These are phyloP conservation scores for Huiozyma naganishii DNA, from an alignment of 805 yeast genomes.

Conservation along the genomic window DNA sequence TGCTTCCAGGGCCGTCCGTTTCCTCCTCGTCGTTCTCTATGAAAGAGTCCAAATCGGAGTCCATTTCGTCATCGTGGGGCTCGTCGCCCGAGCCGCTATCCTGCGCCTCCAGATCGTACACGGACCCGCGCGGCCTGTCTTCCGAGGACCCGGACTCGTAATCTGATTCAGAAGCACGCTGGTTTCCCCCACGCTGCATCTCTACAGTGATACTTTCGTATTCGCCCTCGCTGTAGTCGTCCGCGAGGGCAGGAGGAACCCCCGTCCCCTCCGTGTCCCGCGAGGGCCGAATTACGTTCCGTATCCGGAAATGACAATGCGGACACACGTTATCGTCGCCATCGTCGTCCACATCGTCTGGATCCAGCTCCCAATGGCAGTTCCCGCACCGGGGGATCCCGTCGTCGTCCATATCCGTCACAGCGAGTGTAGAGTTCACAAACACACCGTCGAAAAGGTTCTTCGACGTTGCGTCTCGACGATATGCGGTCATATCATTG, in stretches of 20 bases:
- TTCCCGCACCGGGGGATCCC: slow-evolving; percentile 66
- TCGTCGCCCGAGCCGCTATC: slow-evolving; percentile 5
- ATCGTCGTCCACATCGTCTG: slow-evolving; percentile 18
- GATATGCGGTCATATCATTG: slow-evolving; percentile 7
- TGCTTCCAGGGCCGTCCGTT: neutral
- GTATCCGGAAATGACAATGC: slow-evolving; percentile 52
- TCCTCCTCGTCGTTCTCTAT: slow-evolving; percentile 11
- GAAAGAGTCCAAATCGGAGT: slow-evolving; percentile 13
- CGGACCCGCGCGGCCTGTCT: slow-evolving; percentile 3
- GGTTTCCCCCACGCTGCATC: neutral
- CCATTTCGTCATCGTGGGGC: slow-evolving; percentile 7
- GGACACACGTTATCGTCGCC: slow-evolving; percentile 49
- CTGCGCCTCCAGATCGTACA: slow-evolving; percentile 8
- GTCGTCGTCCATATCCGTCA: slow-evolving; percentile 53
- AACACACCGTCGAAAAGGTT: slow-evolving; percentile 41
- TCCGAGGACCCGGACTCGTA: slow-evolving; percentile 3
- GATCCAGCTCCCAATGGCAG: slow-evolving; percentile 66
- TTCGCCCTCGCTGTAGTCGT: slow-evolving; percentile 22
- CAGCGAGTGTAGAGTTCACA: slow-evolving; percentile 37
- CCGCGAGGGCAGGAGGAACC: slow-evolving; percentile 4
- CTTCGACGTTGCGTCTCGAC: slow-evolving; percentile 19
- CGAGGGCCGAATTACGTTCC: slow-evolving; percentile 13
- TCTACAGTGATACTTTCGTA: slow-evolving; percentile 7
- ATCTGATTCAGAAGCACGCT: slow-evolving; percentile 5
- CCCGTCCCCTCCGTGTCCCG: neutral